Conservation (phyloP, 1,284 basidiomycete genomes). For the Anthracocystis walkeri region DNA sequence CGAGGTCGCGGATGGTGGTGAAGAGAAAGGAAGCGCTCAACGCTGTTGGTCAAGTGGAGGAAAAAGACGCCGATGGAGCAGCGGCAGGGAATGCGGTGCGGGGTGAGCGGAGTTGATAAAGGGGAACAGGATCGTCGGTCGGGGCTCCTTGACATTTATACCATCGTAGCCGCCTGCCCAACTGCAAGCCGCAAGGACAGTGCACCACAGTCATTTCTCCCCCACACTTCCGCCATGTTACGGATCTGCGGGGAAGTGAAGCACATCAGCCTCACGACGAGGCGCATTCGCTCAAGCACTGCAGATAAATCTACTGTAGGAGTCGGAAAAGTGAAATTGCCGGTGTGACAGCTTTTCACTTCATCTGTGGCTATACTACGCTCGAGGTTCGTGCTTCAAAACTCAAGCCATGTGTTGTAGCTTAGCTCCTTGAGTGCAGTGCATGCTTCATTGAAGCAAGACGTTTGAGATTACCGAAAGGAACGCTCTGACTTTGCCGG, state of each 20-base stretch:
- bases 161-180: background rate
- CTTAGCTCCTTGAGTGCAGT: background rate
- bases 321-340: slow-evolving; percentile 7
- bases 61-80: background rate
- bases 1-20: slow-evolving; percentile 6
- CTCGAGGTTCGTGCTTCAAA: background rate
- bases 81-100: slow-evolving; percentile 21
- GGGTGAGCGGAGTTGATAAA: slow-evolving; percentile 24
- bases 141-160: slow-evolving; percentile 19
- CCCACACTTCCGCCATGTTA: background rate
- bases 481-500: slow-evolving; percentile 11
- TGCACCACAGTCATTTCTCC: background rate
- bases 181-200: background rate
- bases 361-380: background rate
- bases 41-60: slow-evolving; percentile 12
- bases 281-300: background rate
- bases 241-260: background rate
- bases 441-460: no score
- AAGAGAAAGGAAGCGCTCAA: background rate
- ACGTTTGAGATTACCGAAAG: slow-evolving; percentile 21
- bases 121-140: background rate
- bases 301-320: no score
- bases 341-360: background rate
- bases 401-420: background rate
- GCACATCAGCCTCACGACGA: background rate